Base-by-base conservation (phyloP, 2,329 filamentous ascomycete genomes). In the Aspergillus sp. region DNA sequence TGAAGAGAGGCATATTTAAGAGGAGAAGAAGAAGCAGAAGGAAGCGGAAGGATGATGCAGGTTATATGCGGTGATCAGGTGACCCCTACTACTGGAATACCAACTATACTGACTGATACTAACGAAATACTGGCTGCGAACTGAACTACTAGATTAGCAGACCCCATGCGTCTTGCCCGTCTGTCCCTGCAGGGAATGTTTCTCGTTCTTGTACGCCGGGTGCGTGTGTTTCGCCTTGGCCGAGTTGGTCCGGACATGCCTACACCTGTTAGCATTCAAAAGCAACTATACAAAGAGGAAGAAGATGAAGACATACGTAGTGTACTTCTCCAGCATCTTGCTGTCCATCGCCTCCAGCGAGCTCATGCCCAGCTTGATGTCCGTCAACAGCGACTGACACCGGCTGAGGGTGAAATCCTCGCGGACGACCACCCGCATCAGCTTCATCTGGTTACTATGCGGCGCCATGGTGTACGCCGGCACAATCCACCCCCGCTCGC, bases 391-490 rank as follows among this genome's bases (percentile, higher is more conserved):
- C 7, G 80, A 74, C 62, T 97, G 89, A 61, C 88, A 94, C 35
- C 90, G 79, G 56, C 77, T 82, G 66, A 85, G 83, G 41, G 82
- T 86, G 58, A 97, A 96, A 70, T 96, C 91, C 69, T 96, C 91
- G 43, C 91, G 81, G 4, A 96, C 87, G 0, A 97, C 91, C 4
- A 96, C 81, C 34, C 91, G 83, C 74, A 96, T 81, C 79, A 97
- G 84, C 77, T 95, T 94, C 61, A 96, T 76, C 53, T 82, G 74
- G 47, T 87, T 75, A 12, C 87, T 89, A 64, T 94, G 78, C 12
- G 90, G 90, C 0, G 91, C 91, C 91, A 96, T 96, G 35, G 90
- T 97, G 71, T 97, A 97, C 0, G 91, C 91, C 0, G 91, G 91
- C 0, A 96, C 87, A 29, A 96, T 85, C 91, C 91, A 97, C 39